A percentile compares a stretch with the other conserved stretches of the same genome.
Evolutionary conservation across 2,329 filamentous ascomycete species (phyloP).

Genomic region (Ophiosphaerella herpotricha): DNA sequence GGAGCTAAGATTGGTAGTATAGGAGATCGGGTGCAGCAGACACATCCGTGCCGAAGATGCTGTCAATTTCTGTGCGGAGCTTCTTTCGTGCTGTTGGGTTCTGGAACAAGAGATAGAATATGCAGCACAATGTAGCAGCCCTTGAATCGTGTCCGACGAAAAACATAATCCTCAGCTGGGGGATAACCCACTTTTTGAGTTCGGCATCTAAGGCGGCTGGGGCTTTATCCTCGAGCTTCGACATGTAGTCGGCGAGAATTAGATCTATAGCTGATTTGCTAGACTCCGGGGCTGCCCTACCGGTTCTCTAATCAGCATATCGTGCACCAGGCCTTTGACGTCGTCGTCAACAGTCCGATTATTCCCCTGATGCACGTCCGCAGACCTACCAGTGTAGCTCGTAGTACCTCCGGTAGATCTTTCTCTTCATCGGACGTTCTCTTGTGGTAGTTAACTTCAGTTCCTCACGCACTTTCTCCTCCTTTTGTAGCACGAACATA

Average conservation of each 20-base stretch:
- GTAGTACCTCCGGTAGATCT: too few species aligned
- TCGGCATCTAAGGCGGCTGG: neutral
- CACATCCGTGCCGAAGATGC: conserved; percentile 21
- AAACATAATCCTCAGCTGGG: conserved; percentile 25
- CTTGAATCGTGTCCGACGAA: conserved; percentile 32
- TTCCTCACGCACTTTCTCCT: too few species aligned
- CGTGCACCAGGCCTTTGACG: too few species aligned
- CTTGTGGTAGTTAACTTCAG: too few species aligned
- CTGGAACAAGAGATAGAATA: conserved; percentile 19
- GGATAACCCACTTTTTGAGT: conserved; percentile 6
- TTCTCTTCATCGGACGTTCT: too few species aligned
- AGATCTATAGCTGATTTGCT: neutral
- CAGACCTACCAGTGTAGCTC: too few species aligned
- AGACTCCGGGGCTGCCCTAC: too few species aligned
- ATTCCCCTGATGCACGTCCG: too few species aligned
- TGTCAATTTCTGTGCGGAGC: conserved; percentile 29
- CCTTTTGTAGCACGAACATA: too few species aligned
- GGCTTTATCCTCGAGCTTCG: neutral
- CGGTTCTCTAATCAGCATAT: too few species aligned
- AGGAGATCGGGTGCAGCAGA: conserved; percentile 8
- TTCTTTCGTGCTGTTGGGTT: conserved; percentile 16
- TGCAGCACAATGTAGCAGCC: conserved; percentile 26
- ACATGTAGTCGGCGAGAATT: neutral
- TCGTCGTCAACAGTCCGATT: too few species aligned
- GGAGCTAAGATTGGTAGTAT: conserved; percentile 18